phyloP scores from a whole-genome alignment of 2,329 filamentous ascomycete genomes.

The Trichophaea hybrida region DNA sequence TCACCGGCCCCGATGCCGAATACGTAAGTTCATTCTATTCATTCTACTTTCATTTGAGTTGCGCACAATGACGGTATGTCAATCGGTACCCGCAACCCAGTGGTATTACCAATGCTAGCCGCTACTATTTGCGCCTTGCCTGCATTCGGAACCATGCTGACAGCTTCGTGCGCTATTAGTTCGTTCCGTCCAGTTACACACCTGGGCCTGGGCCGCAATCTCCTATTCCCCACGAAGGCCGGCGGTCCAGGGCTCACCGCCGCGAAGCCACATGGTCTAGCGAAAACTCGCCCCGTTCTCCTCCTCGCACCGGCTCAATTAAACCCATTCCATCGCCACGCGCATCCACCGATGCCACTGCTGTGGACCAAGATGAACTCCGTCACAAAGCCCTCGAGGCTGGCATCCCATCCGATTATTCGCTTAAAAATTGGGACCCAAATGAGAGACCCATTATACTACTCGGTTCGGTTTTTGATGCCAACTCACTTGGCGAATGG shows the following conservation, averaged over 20 bases:
- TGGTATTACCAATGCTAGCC: background rate
- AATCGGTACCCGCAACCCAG: background rate
- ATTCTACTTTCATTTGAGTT: background rate
- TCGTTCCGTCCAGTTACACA: slow-evolving; percentile 7
- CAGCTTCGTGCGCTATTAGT: slow-evolving; percentile 15
- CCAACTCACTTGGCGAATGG: slow-evolving; percentile 96
- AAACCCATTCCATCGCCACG: slow-evolving; percentile 2
- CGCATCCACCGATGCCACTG: slow-evolving; percentile 44
- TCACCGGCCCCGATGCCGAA: slow-evolving; percentile 19
- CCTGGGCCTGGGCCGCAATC: slow-evolving; percentile 22
- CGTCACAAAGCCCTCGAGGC: slow-evolving; percentile 45
- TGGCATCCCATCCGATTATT: slow-evolving; percentile 77
- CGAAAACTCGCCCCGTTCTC: slow-evolving; percentile 16
- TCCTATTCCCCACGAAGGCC: slow-evolving; percentile 19
- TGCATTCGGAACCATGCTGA: slow-evolving; percentile 8
- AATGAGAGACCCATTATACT: slow-evolving; percentile 86
- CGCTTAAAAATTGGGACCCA: slow-evolving; percentile 96
- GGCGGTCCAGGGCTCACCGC: slow-evolving; percentile 16
- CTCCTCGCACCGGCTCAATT: slow-evolving; percentile 11
- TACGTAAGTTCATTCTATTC: slow-evolving; percentile 20
- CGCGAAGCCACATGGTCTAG: slow-evolving; percentile 20
- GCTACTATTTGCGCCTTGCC: slow-evolving; percentile 3
- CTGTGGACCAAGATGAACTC: slow-evolving; percentile 32
- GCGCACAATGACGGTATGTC: background rate
- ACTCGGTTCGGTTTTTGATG: slow-evolving; percentile 88